Base-by-base conservation (phyloP, 371 early-diverging fungal genomes). In the Sporodiniella umbellata region DNA sequence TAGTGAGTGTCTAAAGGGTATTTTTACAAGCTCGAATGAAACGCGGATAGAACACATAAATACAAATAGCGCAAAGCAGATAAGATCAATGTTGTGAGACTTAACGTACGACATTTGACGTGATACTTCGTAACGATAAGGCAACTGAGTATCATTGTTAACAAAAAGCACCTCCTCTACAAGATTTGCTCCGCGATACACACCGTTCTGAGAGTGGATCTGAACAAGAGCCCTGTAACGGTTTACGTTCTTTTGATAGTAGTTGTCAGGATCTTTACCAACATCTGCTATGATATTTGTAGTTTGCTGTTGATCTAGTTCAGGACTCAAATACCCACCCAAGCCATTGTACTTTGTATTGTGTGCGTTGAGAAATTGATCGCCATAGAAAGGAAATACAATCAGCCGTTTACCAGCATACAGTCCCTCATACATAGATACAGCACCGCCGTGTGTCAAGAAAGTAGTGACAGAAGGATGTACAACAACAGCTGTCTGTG, bases 301-400 rank as follows among this genome's bases (percentile, higher is more conserved):
- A 1, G 51, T 51, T 25, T 54, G 17, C 2, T 47, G 26, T 15
- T 38, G 45, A 0, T 33, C 33, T 1, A 17, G 8, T 6, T 19
- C 17, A 6, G 15, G 24, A 8, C 40, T 39, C 4, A 53, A 43
- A 4, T 8, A n/a, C 1, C 15, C 11, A 5, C 42, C 64, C 30
- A 50, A 4, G 7, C 54, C 48, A 33, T 21, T 35, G 7, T 49
- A 25, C 12, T 64, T 49, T 1, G 33, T 24, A 1, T 28, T 50
- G 6, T 37, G 8, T 0, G 51, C 53, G 17, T 51, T 56, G 2
- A 19, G 10, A n/a, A 53, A 48, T 39, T 77, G 78, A 39, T 77
- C 78, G 0, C 54, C 64, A 43, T 69, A 71, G 44, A 67, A 71
- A 0, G 78, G 78, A n/a, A 57, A 59, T 4, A 70, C 42, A 2